phyloP scores from a whole-genome alignment of 2,329 filamentous ascomycete species.

The Rasamsonia emersonii region DNA sequence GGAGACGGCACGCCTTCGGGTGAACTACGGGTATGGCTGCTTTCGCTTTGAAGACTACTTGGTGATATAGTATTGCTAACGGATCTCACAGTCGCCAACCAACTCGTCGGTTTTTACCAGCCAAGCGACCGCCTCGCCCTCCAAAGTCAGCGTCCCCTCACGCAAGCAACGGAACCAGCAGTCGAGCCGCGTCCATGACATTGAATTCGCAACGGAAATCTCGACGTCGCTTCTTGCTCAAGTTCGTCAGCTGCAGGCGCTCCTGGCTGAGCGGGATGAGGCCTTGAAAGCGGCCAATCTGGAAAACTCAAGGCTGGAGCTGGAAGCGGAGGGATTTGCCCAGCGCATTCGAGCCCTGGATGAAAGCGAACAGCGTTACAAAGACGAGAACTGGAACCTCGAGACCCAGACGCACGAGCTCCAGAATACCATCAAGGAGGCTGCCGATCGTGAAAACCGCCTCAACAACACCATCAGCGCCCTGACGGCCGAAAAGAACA shows the following conservation, averaged over 20 bases:
- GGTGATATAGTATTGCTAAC: slow-evolving; percentile 3
- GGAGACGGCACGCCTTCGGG: slow-evolving; percentile 47
- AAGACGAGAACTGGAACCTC: slow-evolving; percentile 97
- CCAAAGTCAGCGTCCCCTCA: slow-evolving; percentile 79
- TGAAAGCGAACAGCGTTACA: slow-evolving; percentile 91
- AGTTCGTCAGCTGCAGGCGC: slow-evolving; percentile 77
- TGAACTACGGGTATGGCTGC: slow-evolving; percentile 36
- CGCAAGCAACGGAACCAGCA: slow-evolving; percentile 86
- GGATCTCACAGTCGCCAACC: slow-evolving; percentile 51
- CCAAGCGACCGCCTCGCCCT: slow-evolving; percentile 75
- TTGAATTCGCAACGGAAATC: slow-evolving; percentile 97
- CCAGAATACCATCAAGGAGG: slow-evolving; percentile 62
- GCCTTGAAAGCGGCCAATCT: slow-evolving; percentile 64
- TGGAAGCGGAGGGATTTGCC: slow-evolving; percentile 68
- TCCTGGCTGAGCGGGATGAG: slow-evolving; percentile 82
- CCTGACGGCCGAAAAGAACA: slow-evolving; percentile 64
- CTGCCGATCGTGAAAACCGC: slow-evolving; percentile 73
- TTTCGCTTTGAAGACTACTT: neutral
- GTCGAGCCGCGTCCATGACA: slow-evolving; percentile 80
- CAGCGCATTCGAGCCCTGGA: slow-evolving; percentile 76
- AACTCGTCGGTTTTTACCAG: slow-evolving; percentile 74
- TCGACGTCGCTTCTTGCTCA: slow-evolving; percentile 91
- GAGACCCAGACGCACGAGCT: slow-evolving; percentile 88
- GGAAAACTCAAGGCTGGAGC: slow-evolving; percentile 71
- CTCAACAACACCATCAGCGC: slow-evolving; percentile 63